Evolutionary conservation across 2,329 filamentous ascomycete species (phyloP).

Genomic region (Myotisia sp.): DNA sequence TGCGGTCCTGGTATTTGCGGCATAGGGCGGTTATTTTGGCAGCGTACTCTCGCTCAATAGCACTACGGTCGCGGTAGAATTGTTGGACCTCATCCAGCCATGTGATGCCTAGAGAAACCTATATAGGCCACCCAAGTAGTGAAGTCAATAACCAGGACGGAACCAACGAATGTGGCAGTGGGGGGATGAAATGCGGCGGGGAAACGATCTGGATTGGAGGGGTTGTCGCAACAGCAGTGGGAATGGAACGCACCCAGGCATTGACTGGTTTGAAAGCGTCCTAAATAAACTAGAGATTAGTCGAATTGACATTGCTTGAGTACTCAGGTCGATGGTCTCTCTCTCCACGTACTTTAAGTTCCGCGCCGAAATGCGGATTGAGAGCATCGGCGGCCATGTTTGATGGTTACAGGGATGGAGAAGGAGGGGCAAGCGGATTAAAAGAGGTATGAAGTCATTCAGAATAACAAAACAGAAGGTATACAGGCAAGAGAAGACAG

Average conservation of each 20-base stretch:
- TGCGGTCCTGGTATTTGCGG: conserved; percentile 96
- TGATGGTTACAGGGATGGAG: neutral
- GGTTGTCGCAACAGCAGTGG: conserved; percentile 7
- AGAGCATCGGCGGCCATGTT: conserved; percentile 58
- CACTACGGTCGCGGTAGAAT: conserved; percentile 89
- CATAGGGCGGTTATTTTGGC: conserved; percentile 73
- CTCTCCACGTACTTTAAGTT: conserved; percentile 74
- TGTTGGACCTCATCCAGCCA: conserved; percentile 96
- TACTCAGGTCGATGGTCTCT: too few relatives aligned
- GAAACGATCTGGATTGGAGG: neutral
- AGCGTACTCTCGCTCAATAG: conserved; percentile 93
- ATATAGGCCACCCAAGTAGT: conserved; percentile 8
- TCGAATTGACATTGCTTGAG: too few relatives aligned
- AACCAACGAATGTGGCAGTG: conserved; percentile 2
- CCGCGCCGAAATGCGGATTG: conserved; percentile 75
- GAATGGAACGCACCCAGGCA: conserved; percentile 63
- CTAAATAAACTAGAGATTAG: too few relatives aligned
- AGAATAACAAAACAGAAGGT: too few relatives aligned
- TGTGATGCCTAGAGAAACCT: conserved; percentile 68
- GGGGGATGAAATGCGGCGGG: conserved; percentile 1
- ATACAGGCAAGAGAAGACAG: too few relatives aligned
- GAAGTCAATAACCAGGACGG: neutral
- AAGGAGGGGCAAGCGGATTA: neutral
- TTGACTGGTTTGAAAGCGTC: conserved; percentile 95
- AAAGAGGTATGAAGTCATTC: neutral